Evolutionary conservation across 352 stramenopile species (phyloP), one percentile per base, ranked within the genome.

Genomic region (Globisporangium cystogenes): DNA sequence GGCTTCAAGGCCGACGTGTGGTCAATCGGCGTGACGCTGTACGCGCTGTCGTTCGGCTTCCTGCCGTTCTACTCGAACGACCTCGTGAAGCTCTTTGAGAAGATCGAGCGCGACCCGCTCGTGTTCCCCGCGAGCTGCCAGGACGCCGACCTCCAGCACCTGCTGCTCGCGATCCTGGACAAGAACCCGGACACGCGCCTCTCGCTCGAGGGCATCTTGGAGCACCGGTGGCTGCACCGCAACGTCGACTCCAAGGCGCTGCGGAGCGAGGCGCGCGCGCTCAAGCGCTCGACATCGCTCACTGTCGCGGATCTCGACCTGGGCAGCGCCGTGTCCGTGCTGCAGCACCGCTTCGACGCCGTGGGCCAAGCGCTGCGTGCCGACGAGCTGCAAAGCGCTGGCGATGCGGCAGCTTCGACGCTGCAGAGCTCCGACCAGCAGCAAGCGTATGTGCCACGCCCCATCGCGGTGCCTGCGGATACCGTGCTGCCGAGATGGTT

Each of bases 21-120:
- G 90, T 82, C 82, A 23, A 89, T 96, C 36, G 91, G 91, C 11
- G 86, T 97, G 24, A 95, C 96, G 7, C 68, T 97, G 43, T 98
- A 96, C 53, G 89, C 87, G 6, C 62, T 97, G 10, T 67, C 96
- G 8, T 90, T 88, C 31, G 89, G 90, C 4, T 81, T 71, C 27
- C 61, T 98, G 41, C 91, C 91, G 0, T 98, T 95, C 61, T 92
- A 93, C 61, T 86, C 95, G 24, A 70, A 53, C 21, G 91, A 96
- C 58, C 86, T 93, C 10, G 67, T 79, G 7, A 64, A 79, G 36
- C 63, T 98, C 8, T 97, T 97, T 65, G 87, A 96, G 23, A 93
- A 96, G 46, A 97, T 97, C 48, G 76, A 93, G 42, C 63, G 59
- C 1, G 78, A 86, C 23, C 57, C 68, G 1, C 26, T 90, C 3